Conservation (phyloP, 2,329 filamentous ascomycete species). For the Cercospora janseana region DNA sequence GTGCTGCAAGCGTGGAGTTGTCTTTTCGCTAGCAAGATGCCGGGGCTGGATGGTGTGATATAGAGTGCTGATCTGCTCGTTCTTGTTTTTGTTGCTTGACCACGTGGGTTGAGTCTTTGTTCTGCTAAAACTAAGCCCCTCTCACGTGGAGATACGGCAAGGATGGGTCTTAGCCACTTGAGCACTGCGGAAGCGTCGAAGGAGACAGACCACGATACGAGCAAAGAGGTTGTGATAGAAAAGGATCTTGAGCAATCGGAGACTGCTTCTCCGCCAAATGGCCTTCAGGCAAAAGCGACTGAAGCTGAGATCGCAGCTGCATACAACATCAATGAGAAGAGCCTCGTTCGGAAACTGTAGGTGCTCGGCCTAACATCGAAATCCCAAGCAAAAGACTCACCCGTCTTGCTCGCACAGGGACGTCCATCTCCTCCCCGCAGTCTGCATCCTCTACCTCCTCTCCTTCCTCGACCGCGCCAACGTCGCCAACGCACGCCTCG, state of each 20-base stretch:
- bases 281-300: slow-evolving; percentile 5
- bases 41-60: no score
- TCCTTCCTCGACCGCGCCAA: slow-evolving; percentile 41
- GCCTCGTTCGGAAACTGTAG: slow-evolving; percentile 57
- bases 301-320: slow-evolving; percentile 23
- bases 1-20: no score
- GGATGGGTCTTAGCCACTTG: no score
- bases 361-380: background rate
- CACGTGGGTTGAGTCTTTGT: no score
- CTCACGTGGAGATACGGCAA: no score
- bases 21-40: no score
- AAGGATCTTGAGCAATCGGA: background rate
- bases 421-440: slow-evolving; percentile 43
- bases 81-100: no score
- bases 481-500: slow-evolving; percentile 49
- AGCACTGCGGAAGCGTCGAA: no score
- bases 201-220: background rate
- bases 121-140: no score
- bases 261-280: slow-evolving; percentile 7
- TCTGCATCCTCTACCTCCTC: slow-evolving; percentile 44
- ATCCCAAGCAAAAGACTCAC: background rate
- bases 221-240: slow-evolving; percentile 5
- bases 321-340: slow-evolving; percentile 53
- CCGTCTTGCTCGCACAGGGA: slow-evolving; percentile 28
- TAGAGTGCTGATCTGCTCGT: no score